phyloP scores from a whole-genome alignment of 2,329 filamentous ascomycete species.

The Talaromyces verruculosus region DNA sequence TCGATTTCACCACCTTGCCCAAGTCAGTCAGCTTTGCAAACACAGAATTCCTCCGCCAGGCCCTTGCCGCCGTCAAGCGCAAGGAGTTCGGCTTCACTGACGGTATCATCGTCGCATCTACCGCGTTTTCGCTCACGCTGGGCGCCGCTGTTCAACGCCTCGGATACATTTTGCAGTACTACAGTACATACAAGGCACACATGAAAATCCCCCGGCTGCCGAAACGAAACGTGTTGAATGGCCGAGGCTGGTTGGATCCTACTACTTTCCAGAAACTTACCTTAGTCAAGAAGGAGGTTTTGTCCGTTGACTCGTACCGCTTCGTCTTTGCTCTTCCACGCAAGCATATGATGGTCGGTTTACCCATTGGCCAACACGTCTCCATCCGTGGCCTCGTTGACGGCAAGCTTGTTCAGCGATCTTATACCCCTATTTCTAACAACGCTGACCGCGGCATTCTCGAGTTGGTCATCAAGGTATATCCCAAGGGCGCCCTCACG shows the following conservation, averaged over 20 bases:
- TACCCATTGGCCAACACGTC: constrained; percentile 60
- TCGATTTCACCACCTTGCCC: not conserved
- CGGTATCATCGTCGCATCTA: not conserved
- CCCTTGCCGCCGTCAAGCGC: not conserved
- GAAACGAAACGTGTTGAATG: not conserved
- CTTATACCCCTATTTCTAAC: constrained; percentile 53
- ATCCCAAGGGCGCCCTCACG: constrained; percentile 37
- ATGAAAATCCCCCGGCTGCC: not conserved
- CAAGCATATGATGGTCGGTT: constrained; percentile 47
- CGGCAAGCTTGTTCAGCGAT: constrained; percentile 50
- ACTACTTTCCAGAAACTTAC: constrained; percentile 9
- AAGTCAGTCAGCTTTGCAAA: not conserved
- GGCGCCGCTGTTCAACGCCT: constrained; percentile 1
- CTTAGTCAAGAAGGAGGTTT: constrained; percentile 3
- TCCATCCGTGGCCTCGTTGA: constrained; percentile 52
- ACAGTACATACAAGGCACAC: not conserved
- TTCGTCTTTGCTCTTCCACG: constrained; percentile 43
- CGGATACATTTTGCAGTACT: not conserved
- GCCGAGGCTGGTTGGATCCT: not conserved
- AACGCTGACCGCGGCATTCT: constrained; percentile 35
- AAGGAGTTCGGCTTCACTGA: not conserved
- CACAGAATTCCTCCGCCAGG: not conserved
- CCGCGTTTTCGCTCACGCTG: not conserved
- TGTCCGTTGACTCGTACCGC: constrained; percentile 4
- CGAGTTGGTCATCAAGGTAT: constrained; percentile 40